These are phyloP conservation scores for Thermochaetoides dissita DNA, from an alignment of 2,329 filamentous ascomycete genomes.

Conservation along the genomic window DNA sequence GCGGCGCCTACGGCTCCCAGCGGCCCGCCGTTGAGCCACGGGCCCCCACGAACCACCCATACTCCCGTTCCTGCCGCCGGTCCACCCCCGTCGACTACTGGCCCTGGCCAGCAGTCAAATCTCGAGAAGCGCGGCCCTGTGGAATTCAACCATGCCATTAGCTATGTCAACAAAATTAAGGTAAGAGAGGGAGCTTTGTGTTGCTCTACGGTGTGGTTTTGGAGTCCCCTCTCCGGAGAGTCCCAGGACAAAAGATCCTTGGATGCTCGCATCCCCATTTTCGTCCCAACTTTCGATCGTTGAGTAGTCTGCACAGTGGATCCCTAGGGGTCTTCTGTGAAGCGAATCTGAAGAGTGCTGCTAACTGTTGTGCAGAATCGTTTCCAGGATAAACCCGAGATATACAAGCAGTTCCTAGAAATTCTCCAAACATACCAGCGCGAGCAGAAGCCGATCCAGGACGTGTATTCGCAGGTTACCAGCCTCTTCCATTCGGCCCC, in stretches of 20 bases:
- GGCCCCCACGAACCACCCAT: constrained; percentile 38
- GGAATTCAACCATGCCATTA: constrained; percentile 98
- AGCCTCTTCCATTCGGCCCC: constrained; percentile 84
- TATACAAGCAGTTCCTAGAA: constrained; percentile 98
- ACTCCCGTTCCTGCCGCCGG: constrained; percentile 45
- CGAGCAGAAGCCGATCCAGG: constrained; percentile 95
- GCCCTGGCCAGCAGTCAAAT: constrained; percentile 42
- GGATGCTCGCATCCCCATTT: too few relatives aligned
- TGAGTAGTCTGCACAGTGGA: too few relatives aligned
- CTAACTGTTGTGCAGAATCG: constrained; percentile 53
- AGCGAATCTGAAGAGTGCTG: background rate
- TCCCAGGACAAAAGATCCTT: too few relatives aligned
- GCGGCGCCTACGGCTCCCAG: constrained; percentile 20
- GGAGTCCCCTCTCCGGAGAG: too few relatives aligned
- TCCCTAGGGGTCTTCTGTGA: too few relatives aligned
- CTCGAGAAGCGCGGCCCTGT: constrained; percentile 84
- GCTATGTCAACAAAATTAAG: constrained; percentile 99
- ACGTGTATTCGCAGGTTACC: constrained; percentile 95
- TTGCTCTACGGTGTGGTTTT: too few relatives aligned
- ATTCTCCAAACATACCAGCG: constrained; percentile 96
- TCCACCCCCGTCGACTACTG: constrained; percentile 48
- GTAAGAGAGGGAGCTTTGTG: constrained; percentile 31
- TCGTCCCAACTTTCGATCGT: too few relatives aligned
- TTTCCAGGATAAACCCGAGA: constrained; percentile 90
- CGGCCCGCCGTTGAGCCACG: constrained; percentile 25